Base-by-base conservation (phyloP, 306 rosid species). In the Bauhinia variegata region DNA sequence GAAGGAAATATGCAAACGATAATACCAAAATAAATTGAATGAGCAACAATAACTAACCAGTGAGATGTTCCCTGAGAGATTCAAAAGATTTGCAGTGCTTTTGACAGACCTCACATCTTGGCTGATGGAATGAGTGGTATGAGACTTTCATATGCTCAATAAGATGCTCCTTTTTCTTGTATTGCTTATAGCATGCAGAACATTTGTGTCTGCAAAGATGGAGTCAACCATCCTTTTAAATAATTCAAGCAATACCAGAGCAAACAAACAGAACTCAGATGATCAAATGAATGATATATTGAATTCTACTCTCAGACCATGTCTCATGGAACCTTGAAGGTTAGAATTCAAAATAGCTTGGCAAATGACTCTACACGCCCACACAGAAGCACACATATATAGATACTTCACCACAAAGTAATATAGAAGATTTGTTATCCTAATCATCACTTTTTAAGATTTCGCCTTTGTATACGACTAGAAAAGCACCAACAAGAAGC, bases 71-170 rank as follows among this genome's bases (percentile, higher is more conserved):
- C 77, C 97, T 80, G 44, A 86, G 63, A 15, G 97, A 91, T 80
- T 91, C 96, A 67, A 91, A 86, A 19, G 89, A 83, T 68, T 78
- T 88, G 85, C 87, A 91, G 66, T 83, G 89, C 85, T 88, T 91
- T 68, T 54, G 65, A 70, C 97, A 88, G 36, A 84, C 82, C 75
- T 71, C 74, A 39, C 96, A 91, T 69, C 62, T 77, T 38, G 97
- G 97, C 59, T 91, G 85, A 86, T 91, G 97, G 14, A 61, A 67
- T 4, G 95, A 86, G 74, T 88, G 97, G 60, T 78, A 60, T 0
- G 96, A 76, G 34, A 61, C 43, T 79, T 81, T 83, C 88, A 86
- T 81, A 73, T 91, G 93, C 72, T 91, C 91, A 23, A 88, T 58
- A 48, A 88, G 86, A 78, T 86, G 91, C 50, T 83, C 91, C 75